These are phyloP conservation scores for Papiliotrema flavescens DNA, from an alignment of 1,284 basidiomycete genomes.

Conservation along the genomic window DNA sequence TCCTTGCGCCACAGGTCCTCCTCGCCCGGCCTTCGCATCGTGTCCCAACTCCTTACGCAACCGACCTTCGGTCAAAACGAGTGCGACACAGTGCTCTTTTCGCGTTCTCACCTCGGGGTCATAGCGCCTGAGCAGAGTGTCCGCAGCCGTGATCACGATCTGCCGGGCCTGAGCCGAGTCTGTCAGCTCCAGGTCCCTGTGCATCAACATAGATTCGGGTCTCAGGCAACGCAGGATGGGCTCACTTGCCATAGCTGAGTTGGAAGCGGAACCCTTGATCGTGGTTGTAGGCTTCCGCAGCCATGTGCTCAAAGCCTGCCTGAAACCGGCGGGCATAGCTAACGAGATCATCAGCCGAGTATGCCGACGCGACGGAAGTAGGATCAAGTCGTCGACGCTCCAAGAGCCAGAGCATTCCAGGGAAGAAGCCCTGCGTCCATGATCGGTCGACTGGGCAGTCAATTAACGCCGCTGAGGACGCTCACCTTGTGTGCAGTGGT, in stretches of 20 bases:
- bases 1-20: constrained; percentile 11
- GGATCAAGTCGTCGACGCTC: constrained; percentile 20
- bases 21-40: constrained; percentile 18
- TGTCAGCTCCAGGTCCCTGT: constrained; percentile 10
- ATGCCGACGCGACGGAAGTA: constrained; percentile 12
- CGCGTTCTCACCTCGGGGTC: constrained; percentile 2
- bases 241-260: constrained; percentile 34
- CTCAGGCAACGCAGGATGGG: background rate
- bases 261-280: constrained; percentile 45
- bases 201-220: no score
- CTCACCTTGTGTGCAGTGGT: no score
- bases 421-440: no score
- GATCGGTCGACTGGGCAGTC: no score
- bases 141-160: constrained; percentile 35
- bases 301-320: constrained; percentile 22
- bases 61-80: constrained; percentile 20
- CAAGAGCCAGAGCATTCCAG: no score
- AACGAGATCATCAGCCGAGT: constrained; percentile 25
- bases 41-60: constrained; percentile 36
- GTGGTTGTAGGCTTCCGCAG: constrained; percentile 29
- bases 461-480: background rate
- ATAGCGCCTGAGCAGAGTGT: constrained; percentile 34
- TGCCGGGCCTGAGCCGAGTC: constrained; percentile 21
- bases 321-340: constrained; percentile 30
- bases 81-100: no score